Evolutionary conservation across 805 yeast genomes (phyloP), one percentile per base, ranked within the genome.

Genomic region (Starmerella ratchasimensis): DNA sequence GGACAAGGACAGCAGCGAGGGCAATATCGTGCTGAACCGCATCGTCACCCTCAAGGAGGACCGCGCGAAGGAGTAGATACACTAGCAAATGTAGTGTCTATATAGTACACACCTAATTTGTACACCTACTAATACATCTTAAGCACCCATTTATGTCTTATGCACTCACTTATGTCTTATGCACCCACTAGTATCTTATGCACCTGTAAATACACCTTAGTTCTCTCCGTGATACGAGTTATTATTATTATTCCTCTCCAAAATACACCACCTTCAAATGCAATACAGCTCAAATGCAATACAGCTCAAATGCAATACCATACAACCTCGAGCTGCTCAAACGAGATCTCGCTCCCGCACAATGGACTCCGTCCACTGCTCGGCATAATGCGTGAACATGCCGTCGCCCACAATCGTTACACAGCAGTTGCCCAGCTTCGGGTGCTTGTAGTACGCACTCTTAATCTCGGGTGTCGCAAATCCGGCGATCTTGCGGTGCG

Each of bases 21-120:
- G 71, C 21, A 67, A 64, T 42, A 62, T 86, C 46, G 69, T 90
- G 24, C 65, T 90, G 56, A 90, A 90, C 64, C 73, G 95, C 59
- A 83, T 88, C 52, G 98, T 90, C 29, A 78, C 94, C 11, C 71
- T 90, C 62, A 90, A 88, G 66, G 93, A 80, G 53, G 94, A 83
- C 47, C 49, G 50, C 29, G 47, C 48, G 20, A 59, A 59, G 51
- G 44, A 43, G 38, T 35, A 41, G 26, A 36, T 14, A 34, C n/a
- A n/a, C n/a, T n/a, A n/a, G n/a, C 22, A 19, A 16, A 27, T 18
- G 8, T 21, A 25, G 7, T 16, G 19, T n/a, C 30, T 23, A 31
- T 7, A 31, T 19, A 14, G 7, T 8, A 16, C 14, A 28, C 18
- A 8, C 31, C n/a, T n/a, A n/a, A n/a, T n/a, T n/a, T n/a, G n/a